These are phyloP conservation scores for Aspergillus nanangensis DNA, from an alignment of 495 filamentous ascomycete genomes.

Conservation along the genomic window DNA sequence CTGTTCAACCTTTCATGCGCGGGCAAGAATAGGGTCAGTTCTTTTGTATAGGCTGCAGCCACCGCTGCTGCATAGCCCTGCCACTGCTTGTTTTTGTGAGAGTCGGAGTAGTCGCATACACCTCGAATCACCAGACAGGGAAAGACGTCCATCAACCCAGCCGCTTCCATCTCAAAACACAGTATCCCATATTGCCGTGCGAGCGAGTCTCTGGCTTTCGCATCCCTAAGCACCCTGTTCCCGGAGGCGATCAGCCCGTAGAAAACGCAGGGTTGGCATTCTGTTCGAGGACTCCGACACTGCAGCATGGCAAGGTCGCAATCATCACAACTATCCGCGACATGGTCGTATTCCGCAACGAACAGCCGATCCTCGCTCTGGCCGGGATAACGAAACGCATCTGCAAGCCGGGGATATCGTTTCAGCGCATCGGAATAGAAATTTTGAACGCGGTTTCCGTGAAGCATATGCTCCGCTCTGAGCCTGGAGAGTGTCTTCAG, in stretches of 20 bases:
- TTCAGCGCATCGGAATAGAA: too few relatives aligned
- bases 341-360: not conserved
- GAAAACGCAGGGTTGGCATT: constrained; percentile 20
- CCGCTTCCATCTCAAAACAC: constrained; percentile 18
- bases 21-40: too few relatives aligned
- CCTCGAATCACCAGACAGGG: too few relatives aligned
- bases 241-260: constrained; percentile 27
- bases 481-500: constrained; percentile 2
- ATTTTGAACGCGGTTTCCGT: not conserved
- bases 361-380: too few relatives aligned
- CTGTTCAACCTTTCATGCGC: too few relatives aligned
- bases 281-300: not conserved
- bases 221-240: constrained; percentile 19
- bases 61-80: too few relatives aligned
- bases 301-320: not conserved
- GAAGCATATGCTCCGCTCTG: not conserved
- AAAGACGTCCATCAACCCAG: too few relatives aligned
- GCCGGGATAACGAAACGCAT: too few relatives aligned
- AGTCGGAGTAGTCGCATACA: too few relatives aligned
- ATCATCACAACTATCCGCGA: not conserved
- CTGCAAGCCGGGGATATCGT: too few relatives aligned
- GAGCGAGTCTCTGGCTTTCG: constrained; percentile 3
- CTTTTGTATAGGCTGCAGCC: too few relatives aligned
- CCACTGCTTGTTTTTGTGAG: too few relatives aligned
- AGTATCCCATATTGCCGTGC: constrained; percentile 2